Evolutionary conservation across 768 basidiomycete genomes (phyloP).

Genomic region (Tricholoma sp.): DNA sequence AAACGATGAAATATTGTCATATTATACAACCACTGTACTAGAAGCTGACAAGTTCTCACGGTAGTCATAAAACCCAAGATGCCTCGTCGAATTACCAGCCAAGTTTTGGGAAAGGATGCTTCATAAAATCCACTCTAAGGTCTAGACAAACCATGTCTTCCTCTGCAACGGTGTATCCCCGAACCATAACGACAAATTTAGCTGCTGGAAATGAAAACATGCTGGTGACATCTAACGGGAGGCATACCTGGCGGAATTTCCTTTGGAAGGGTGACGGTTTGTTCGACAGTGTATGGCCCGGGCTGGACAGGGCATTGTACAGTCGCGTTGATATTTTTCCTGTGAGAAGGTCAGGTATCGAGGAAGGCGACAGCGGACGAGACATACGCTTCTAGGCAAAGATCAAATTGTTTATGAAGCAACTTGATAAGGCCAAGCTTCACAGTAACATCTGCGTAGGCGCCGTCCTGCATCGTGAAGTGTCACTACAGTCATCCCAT

Average conservation of each 20-base stretch:
- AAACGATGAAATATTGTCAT: background rate
- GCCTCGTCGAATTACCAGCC: constrained; percentile 19
- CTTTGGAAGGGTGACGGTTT: constrained; percentile 82
- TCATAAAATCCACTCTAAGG: constrained; percentile 75
- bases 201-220: constrained; percentile 40
- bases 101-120: constrained; percentile 29
- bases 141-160: constrained; percentile 77
- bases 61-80: background rate
- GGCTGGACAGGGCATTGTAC: constrained; percentile 81
- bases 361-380: constrained; percentile 1
- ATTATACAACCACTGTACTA: background rate
- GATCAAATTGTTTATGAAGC: constrained; percentile 76
- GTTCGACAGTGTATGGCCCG: constrained; percentile 67
- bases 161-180: constrained; percentile 67
- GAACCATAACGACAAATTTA: constrained; percentile 71
- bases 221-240: background rate
- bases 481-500: background rate
- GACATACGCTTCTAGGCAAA: constrained; percentile 93
- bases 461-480: constrained; percentile 62
- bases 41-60: background rate
- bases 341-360: constrained; percentile 24
- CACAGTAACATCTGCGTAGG: constrained; percentile 83
- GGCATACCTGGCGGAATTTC: constrained; percentile 80
- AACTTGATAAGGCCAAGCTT: constrained; percentile 93
- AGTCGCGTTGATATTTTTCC: constrained; percentile 66